Base-by-base conservation (phyloP, 257 asterid genomes). In the Jacaranda copaia region DNA sequence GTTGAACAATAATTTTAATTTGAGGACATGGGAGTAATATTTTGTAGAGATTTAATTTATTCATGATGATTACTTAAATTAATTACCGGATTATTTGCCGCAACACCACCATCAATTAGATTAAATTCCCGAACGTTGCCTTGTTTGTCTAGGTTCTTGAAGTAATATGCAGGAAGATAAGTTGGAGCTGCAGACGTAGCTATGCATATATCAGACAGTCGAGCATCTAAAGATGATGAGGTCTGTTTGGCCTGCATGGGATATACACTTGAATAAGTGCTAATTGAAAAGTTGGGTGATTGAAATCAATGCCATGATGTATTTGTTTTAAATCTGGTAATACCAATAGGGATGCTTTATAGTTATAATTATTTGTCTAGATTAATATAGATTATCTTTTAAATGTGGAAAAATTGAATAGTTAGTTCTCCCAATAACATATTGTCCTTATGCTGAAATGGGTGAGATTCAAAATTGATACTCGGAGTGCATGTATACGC, bases 141-240 rank as follows among this genome's bases (percentile, higher is more conserved):
- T 20, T 79, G 25, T 0, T 11, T 32, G 64, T 56, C 84, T 25
- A 68, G 48, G 52, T 65, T 84, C 45, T 43, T 84, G 77, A 89
- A 89, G 70, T 49, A 11, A 73, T 89, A 75, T 14, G 89, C 84
- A 0, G 92, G 92, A 40, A 88, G 77, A 77, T 65, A 74, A 5
- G 92, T 89, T 0, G 92, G 95, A 58, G 95, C 92, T 4, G 95
- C 95, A 0, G 92, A 87, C 0, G 95, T 88, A 65, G 91, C 72
- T 19, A 89, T 84, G 83, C 90, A 84, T 70, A 88, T 78, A 63
- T 89, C 95, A 1, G 86, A 76, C 8, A 89, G 15, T 1, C 65
- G 70, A 8, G 88, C 91, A 77, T 89, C 83, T 51, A 73, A 11
- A 1, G 32, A 40, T 2, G 82, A 68, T 5, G 40, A 67, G 13